Conservation (phyloP, 2,329 filamentous ascomycete species). For the Aspergillus ochraceus region DNA sequence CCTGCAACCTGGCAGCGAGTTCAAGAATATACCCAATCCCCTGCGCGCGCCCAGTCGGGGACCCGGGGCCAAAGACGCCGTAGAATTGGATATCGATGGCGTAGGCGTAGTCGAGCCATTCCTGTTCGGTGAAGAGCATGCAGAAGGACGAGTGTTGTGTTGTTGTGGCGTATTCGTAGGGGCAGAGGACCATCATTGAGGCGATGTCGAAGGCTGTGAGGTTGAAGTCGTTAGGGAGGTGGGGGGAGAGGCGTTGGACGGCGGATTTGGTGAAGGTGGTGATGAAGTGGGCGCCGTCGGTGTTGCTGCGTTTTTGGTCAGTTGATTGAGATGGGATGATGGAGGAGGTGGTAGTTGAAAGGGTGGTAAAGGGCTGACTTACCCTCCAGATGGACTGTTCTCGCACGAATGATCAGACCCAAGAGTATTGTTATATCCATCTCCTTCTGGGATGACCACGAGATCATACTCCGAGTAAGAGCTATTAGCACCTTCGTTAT, state of each 20-base stretch:
- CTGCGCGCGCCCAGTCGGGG: conserved; percentile 53
- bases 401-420: conserved; percentile 40
- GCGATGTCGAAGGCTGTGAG: conserved; percentile 53
- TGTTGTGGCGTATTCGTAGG: conserved; percentile 54
- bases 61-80: conserved; percentile 47
- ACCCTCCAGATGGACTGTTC: conserved; percentile 14
- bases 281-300: conserved; percentile 35
- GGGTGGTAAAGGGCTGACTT: not conserved
- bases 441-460: conserved; percentile 52
- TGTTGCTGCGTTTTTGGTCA: conserved; percentile 24
- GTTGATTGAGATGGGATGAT: not conserved
- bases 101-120: conserved; percentile 57
- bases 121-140: conserved; percentile 54
- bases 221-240: conserved; percentile 50
- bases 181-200: conserved; percentile 54
- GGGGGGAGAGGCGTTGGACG: conserved; percentile 47
- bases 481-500: conserved; percentile 18
- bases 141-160: conserved; percentile 56
- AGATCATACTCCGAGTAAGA: conserved; percentile 34
- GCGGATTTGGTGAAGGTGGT: conserved; percentile 48
- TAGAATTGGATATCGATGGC: conserved; percentile 54
- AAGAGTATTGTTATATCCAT: conserved; percentile 53
- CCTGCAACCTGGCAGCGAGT: conserved; percentile 50
- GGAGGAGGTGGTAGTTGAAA: too few species aligned
- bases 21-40: conserved; percentile 56